Conservation (phyloP, 371 early-diverging fungal genomes). For the Mucor racemosus region DNA sequence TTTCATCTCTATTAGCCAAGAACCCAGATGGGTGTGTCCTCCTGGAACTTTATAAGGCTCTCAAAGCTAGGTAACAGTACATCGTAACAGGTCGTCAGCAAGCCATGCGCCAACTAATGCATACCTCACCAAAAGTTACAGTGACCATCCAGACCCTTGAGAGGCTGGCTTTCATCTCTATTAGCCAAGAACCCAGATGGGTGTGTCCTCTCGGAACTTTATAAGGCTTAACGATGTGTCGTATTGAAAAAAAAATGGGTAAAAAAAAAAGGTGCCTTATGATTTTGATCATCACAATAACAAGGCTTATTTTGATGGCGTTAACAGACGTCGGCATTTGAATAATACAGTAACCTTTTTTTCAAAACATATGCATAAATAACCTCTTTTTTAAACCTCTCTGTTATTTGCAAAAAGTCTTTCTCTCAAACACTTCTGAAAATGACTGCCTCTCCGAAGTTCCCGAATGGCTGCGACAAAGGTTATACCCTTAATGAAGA, state of each 20-base stretch:
- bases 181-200: conserved; percentile 23
- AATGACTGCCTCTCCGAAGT: conserved; percentile 18
- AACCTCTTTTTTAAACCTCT: no score
- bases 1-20: conserved; percentile 27
- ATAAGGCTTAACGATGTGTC: conserved; percentile 29
- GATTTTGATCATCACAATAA: no score
- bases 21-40: conserved; percentile 21
- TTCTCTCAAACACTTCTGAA: no score
- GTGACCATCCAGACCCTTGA: conserved; percentile 21
- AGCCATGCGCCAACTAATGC: conserved; percentile 26
- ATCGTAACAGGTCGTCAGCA: conserved; percentile 15
- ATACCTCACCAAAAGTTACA: conserved; percentile 26
- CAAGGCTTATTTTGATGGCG: no score
- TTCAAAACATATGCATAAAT: no score
- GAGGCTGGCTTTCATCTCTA: conserved; percentile 26
- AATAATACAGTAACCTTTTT: no score
- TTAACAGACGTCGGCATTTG: no score
- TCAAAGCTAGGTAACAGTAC: conserved; percentile 13
- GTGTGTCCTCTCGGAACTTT: conserved; percentile 22
- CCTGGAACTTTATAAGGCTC: conserved; percentile 26
- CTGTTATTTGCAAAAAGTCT: no score
- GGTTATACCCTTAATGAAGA: conserved; percentile 18
- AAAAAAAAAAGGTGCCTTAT: no score
- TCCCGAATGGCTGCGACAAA: conserved; percentile 11
- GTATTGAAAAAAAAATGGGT: no score